Conservation (phyloP, 352 stramenopile species). For the Lagenidium giganteum region DNA sequence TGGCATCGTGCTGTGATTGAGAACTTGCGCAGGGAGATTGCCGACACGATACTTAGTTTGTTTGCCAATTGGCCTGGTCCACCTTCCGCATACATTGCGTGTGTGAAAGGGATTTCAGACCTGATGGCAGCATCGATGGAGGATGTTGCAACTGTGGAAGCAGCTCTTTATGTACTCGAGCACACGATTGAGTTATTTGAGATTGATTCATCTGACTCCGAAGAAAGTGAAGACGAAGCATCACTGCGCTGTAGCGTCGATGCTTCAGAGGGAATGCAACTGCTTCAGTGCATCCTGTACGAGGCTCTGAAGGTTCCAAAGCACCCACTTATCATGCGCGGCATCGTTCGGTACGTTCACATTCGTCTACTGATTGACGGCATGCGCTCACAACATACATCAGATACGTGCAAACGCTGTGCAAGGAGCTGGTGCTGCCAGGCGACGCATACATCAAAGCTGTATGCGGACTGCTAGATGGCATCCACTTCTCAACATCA, state of each 20-base stretch:
- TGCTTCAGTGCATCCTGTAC: constrained; percentile 49
- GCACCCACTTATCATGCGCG: constrained; percentile 55
- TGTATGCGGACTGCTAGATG: constrained; percentile 36
- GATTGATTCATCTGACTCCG: constrained; percentile 68
- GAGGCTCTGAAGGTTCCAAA: constrained; percentile 35
- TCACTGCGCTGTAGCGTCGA: not conserved
- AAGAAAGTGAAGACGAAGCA: constrained; percentile 38
- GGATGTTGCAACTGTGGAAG: constrained; percentile 61
- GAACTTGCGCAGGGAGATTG: constrained; percentile 49
- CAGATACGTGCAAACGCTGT: constrained; percentile 66
- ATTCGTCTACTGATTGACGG: not conserved
- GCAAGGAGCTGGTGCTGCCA: constrained; percentile 44
- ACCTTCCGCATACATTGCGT: constrained; percentile 38
- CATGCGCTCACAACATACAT: constrained; percentile 3
- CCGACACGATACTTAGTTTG: constrained; percentile 73
- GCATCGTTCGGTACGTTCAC: constrained; percentile 36
- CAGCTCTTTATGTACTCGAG: constrained; percentile 68
- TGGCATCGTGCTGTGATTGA: not conserved
- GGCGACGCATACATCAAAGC: constrained; percentile 35
- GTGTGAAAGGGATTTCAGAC: constrained; percentile 51
- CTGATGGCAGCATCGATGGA: constrained; percentile 36
- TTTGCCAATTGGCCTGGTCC: constrained; percentile 75
- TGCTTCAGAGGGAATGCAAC: constrained; percentile 36
- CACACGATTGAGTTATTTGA: constrained; percentile 81
- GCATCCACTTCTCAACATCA: constrained; percentile 39